Evolutionary conservation across 495 filamentous ascomycete species (phyloP).

Genomic region (Neurospora tetrasperma): DNA sequence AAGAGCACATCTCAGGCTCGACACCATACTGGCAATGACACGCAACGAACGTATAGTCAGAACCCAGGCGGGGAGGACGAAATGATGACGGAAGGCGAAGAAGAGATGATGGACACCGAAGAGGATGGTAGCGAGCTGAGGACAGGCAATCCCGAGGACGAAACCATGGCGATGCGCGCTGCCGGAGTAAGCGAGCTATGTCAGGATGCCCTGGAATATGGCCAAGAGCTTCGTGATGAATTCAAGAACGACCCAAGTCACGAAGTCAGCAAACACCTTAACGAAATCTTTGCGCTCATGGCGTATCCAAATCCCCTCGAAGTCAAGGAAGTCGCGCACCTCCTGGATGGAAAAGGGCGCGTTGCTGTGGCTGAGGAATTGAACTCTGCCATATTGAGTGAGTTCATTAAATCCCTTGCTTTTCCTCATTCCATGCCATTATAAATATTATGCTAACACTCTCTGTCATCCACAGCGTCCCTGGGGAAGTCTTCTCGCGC

Average conservation of each 20-base stretch:
- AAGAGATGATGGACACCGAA: slow-evolving; percentile 5
- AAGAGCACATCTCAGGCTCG: slow-evolving; percentile 5
- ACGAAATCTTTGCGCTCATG: slow-evolving; percentile 81
- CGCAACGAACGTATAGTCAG: slow-evolving; percentile 10
- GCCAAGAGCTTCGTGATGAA: slow-evolving; percentile 64
- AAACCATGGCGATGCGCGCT: slow-evolving; percentile 39
- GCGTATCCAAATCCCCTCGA: slow-evolving; percentile 74
- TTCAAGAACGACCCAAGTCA: slow-evolving; percentile 58
- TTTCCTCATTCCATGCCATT: neutral
- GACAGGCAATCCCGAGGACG: slow-evolving; percentile 26
- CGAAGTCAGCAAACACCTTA: slow-evolving; percentile 62
- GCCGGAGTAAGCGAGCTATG: slow-evolving; percentile 45
- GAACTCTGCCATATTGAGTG: slow-evolving; percentile 89
- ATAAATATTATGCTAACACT: neutral
- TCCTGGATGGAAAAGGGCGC: slow-evolving; percentile 66
- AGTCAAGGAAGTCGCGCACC: slow-evolving; percentile 62
- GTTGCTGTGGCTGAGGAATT: slow-evolving; percentile 84
- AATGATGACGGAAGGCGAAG: slow-evolving; percentile 55
- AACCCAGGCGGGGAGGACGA: slow-evolving; percentile 53
- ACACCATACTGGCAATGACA: slow-evolving; percentile 7
- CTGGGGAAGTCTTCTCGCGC: slow-evolving; percentile 83
- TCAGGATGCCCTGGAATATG: slow-evolving; percentile 66
- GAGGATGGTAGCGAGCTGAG: slow-evolving; percentile 37
- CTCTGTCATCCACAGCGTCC: slow-evolving; percentile 50
- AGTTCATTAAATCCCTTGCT: slow-evolving; percentile 16